Base-by-base conservation (phyloP, 768 basidiomycete genomes). In the Chalciporus piperatus region DNA sequence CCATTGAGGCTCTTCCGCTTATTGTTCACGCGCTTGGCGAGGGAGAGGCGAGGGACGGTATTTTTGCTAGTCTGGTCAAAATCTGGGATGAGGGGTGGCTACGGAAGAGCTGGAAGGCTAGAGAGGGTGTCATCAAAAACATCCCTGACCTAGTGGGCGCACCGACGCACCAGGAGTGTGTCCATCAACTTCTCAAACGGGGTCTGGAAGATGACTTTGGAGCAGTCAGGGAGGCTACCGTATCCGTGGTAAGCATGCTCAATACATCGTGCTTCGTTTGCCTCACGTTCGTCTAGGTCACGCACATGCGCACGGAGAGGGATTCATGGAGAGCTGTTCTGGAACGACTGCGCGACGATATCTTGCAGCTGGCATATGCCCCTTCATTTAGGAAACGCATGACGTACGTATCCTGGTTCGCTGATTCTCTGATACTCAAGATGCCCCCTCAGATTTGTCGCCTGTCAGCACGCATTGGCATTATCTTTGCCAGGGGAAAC, bases 221-320 rank as follows among this genome's bases (percentile, higher is more conserved):
- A n/a, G 84, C 87, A 32, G 92, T 98, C 4, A 75, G 95, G 47
- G 89, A 92, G 61, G 80, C 83, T 35, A 89, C 86, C 2, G 77
- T 91, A 20, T 64, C 69, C 35, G 72, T 74, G 59, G 89, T 92
- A 65, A 70, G 92, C 48, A 52, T 23, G 9, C 45, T 52, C 47
- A 59, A 14, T 51, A 28, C 19, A 39, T 37, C 57, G 22, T 25
- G 13, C 47, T 50, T 61, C 13, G 6, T 54, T 19, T 28, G 22
- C 58, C 40, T 43, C 37, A 49, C 53, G 51, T 46, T 58, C 32
- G 51, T 68, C 32, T 56, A 88, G 76, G 69, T 86, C 50, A 74
- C 83, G 14, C 67, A 61, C 35, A 66, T 83, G 45, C 77, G 76
- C 69, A 60, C 63, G 35, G 63, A 71, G 56, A 71, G 74, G 53